Evolutionary conservation across 331 rosid species (phyloP), one percentile per base, ranked within the genome.

Genomic region (Saraca asoca): DNA sequence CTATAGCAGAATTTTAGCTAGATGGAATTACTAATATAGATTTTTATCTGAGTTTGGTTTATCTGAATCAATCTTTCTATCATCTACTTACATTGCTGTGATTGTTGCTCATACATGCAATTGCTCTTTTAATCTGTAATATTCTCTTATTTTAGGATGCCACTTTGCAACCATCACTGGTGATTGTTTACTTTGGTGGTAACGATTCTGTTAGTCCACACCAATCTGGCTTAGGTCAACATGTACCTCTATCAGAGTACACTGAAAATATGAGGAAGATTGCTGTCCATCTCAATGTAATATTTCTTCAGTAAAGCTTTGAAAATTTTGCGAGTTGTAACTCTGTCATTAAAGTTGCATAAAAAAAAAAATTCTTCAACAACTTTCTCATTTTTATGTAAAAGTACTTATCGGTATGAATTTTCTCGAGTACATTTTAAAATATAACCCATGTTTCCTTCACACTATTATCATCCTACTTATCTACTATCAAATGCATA

Each of bases 181-280:
- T 93, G 48, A 87, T 93, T n/a, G 88, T 87, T 68, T 93, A 93
- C 57, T 93, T 93, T 50, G 98, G 98, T 6, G 96, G 98, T 7
- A 93, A 90, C 60, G 98, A 93, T 78, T 81, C 95, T 7, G 41
- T 72, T 55, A 71, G 12, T 37, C 85, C 96, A 55, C 80, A 79
- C 72, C 82, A 91, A 62, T 70, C 80, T 33, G 91, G 80, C 16
- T 19, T 75, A 10, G 81, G 84, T 57, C 45, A 73, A 44, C 94
- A 84, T 60, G 95, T 93, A 0, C 98, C 98, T n/a, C 95, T 90
- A 48, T 67, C 75, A 38, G 98, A 93, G 73, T 93, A 84, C 73
- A 37, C 48, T 7, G 85, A 93, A 63, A 89, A 93, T 57, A 93
- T 93, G 95, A 87, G 69, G 77, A 93, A 86, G 70, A 90, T 90